Percentiles rank a stretch among this genome's conserved stretches.
phyloP scores from a whole-genome alignment of 371 early-diverging fungal species.

The Mortierella sp. region DNA sequence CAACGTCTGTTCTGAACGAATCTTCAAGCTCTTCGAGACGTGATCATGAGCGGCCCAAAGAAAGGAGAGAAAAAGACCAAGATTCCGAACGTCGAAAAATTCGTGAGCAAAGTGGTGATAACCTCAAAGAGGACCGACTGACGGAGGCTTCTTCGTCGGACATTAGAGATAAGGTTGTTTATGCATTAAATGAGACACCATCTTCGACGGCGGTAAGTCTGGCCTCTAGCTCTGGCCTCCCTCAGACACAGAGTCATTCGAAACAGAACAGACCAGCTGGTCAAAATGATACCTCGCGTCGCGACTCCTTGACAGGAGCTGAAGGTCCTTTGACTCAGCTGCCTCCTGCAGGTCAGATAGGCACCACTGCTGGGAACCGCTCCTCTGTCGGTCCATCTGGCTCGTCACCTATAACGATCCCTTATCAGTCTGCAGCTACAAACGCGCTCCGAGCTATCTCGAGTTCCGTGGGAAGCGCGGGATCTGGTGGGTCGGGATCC shows the following conservation, averaged over 20 bases:
- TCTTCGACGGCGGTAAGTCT: slow-evolving; percentile 1
- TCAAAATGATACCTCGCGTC: not conserved
- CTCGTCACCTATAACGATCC: slow-evolving; percentile 42
- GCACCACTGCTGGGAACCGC: slow-evolving; percentile 15
- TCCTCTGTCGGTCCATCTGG: slow-evolving; percentile 21
- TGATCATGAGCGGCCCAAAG: slow-evolving; percentile 30
- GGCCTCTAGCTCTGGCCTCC: not conserved
- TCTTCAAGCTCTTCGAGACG: slow-evolving; percentile 33
- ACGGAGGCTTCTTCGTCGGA: not conserved
- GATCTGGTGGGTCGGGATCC: slow-evolving; percentile 48
- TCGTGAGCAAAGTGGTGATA: slow-evolving; percentile 14
- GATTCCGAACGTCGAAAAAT: slow-evolving; percentile 31
- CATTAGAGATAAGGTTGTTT: not conserved
- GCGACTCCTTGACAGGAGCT: not conserved
- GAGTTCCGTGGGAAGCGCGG: slow-evolving; percentile 55
- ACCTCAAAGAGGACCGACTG: slow-evolving; percentile 5
- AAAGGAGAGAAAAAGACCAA: slow-evolving; percentile 16
- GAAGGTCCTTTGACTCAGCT: slow-evolving; percentile 15
- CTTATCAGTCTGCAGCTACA: slow-evolving; percentile 50
- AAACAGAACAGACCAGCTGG: slow-evolving; percentile 1
- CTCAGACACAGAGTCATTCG: not conserved
- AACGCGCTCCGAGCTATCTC: slow-evolving; percentile 51
- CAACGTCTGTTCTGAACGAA: slow-evolving; percentile 30
- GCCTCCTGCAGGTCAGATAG: slow-evolving; percentile 21
- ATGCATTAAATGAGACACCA: not conserved